Conservation (phyloP, 148 eudicot species). For the Chenopodium quinoa region DNA sequence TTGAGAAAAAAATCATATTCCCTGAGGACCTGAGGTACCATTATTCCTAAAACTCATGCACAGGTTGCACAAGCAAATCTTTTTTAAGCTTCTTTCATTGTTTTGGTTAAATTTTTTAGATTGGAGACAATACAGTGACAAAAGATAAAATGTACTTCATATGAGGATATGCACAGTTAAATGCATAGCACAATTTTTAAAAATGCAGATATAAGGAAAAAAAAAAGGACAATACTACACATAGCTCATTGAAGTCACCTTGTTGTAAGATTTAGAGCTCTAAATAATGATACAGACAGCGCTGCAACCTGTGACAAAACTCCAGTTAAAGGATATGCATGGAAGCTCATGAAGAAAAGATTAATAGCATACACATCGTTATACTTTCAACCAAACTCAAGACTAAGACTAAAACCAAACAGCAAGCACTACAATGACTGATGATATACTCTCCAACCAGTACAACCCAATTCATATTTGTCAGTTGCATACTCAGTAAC, state of each 20-base stretch:
- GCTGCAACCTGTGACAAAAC: constrained; percentile 72
- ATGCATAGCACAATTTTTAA: no score
- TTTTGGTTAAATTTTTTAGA: not conserved
- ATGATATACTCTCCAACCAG: not conserved
- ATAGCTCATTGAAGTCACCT: constrained; percentile 37
- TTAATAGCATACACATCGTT: no score
- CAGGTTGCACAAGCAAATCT: not conserved
- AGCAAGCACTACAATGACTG: not conserved
- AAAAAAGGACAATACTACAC: not conserved
- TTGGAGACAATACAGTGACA: not conserved
- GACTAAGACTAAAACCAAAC: not conserved
- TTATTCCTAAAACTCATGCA: not conserved
- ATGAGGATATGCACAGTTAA: not conserved
- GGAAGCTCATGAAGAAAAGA: not conserved
- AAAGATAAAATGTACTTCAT: not conserved
- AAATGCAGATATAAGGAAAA: not conserved
- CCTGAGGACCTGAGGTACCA: not conserved
- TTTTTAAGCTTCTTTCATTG: not conserved
- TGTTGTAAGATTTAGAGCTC: constrained; percentile 83
- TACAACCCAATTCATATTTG: not conserved
- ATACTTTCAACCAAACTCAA: not conserved
- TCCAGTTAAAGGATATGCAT: not conserved
- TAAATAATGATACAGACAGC: constrained; percentile 76
- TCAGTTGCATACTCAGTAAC: not conserved
- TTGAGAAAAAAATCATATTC: constrained; percentile 1